These are phyloP conservation scores for Thalassia testudinum DNA, from an alignment of 116 monocot species.

Conservation along the genomic window DNA sequence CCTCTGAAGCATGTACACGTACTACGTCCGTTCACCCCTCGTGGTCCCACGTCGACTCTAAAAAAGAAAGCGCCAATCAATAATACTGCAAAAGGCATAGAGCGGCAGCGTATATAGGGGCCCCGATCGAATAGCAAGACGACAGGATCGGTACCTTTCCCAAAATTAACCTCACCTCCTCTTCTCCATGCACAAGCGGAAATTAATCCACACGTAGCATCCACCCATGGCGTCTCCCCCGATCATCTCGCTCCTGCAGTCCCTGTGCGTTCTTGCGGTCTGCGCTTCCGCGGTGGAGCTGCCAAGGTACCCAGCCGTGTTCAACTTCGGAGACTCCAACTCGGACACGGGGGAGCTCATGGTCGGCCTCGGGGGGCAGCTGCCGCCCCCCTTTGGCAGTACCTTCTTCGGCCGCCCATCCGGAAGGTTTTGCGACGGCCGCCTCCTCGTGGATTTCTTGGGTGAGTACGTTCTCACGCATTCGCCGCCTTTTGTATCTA, in stretches of 20 bases:
- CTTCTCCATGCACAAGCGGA: too few species aligned
- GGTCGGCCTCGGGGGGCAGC: conserved; percentile 9
- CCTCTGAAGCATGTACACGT: too few species aligned
- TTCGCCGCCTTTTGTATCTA: neutral
- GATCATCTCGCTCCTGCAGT: neutral
- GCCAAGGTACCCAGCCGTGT: conserved; percentile 31
- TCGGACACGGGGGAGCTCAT: conserved; percentile 38
- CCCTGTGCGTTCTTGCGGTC: neutral
- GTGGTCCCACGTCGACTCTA: too few species aligned
- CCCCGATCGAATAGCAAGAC: too few species aligned
- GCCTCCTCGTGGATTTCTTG: conserved; percentile 26
- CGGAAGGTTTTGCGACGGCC: conserved; percentile 28
- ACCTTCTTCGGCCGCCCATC: conserved; percentile 12
- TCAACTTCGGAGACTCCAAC: conserved; percentile 63
- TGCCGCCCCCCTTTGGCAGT: conserved; percentile 12
- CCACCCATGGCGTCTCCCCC: too few species aligned
- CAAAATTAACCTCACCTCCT: too few species aligned
- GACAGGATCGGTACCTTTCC: too few species aligned
- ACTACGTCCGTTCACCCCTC: too few species aligned
- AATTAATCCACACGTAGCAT: too few species aligned
- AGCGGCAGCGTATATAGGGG: too few species aligned
- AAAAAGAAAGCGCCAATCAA: too few species aligned
- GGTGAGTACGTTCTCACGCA: neutral
- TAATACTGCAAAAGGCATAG: too few species aligned
- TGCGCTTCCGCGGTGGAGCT: conserved; percentile 11